These are phyloP conservation scores for Pisolithus marmoratus DNA, from an alignment of 768 basidiomycete genomes.

Conservation along the genomic window DNA sequence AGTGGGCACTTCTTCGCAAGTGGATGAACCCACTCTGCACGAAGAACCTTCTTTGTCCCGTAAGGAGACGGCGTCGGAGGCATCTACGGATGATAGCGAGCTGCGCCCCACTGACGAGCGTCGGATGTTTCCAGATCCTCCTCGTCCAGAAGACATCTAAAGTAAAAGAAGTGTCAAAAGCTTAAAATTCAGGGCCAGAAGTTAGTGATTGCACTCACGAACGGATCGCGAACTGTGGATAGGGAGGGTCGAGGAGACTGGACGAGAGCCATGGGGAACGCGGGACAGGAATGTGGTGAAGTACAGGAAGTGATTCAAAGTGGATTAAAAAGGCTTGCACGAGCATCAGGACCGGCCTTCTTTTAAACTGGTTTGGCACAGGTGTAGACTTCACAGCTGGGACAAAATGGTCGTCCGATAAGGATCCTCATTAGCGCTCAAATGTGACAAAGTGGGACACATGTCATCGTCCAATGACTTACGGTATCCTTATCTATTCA, in stretches of 20 bases:
- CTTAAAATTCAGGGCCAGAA: background rate
- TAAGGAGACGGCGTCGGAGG: background rate
- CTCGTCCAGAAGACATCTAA: constrained; percentile 18
- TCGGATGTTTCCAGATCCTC: constrained; percentile 19
- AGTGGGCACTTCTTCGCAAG: background rate
- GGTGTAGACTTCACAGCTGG: background rate
- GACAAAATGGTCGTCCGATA: background rate
- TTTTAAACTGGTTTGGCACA: background rate
- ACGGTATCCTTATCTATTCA: constrained; percentile 14
- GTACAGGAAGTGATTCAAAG: background rate
- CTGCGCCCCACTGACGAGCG: background rate
- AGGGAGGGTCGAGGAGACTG: background rate
- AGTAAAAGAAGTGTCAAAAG: background rate
- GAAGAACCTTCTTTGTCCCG: background rate
- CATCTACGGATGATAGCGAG: background rate
- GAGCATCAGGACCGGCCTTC: background rate
- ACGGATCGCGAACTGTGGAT: background rate
- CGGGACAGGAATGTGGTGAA: background rate
- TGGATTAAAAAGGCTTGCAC: constrained; percentile 12
- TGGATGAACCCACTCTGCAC: background rate
- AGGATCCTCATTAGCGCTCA: background rate
- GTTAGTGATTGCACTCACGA: constrained; percentile 12
- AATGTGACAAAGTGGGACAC: background rate
- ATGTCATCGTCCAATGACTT: constrained; percentile 7
- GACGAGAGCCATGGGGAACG: background rate